Conservation (phyloP, 75 land plant genomes). For the Pseudotsuga menziesii region DNA sequence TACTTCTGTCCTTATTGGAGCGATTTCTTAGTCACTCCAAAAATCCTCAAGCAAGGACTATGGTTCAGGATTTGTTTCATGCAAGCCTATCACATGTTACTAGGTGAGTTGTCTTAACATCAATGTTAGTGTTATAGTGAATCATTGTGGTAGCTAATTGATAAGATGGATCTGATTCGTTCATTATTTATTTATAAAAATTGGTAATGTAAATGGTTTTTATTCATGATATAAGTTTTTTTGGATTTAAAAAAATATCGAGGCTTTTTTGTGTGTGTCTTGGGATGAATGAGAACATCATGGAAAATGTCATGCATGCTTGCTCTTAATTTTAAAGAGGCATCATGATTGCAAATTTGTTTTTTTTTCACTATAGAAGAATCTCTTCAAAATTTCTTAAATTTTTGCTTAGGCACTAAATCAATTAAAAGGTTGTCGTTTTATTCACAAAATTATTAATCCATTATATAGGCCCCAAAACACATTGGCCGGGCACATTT, state of each 20-base stretch:
- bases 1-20: conserved; percentile 79
- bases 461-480: too few relatives aligned
- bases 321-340: background rate
- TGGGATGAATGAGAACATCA: background rate
- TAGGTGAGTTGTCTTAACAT: conserved; percentile 34
- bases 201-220: background rate
- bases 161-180: background rate
- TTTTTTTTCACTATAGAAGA: too few relatives aligned
- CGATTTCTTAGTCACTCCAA: conserved; percentile 62
- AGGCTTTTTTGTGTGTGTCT: background rate
- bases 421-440: too few relatives aligned
- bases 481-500: too few relatives aligned
- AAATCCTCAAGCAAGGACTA: conserved; percentile 50
- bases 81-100: conserved; percentile 86
- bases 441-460: too few relatives aligned
- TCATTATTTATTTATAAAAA: background rate
- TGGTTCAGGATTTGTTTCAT: conserved; percentile 85
- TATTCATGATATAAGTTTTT: too few relatives aligned
- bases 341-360: too few relatives aligned
- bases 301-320: background rate
- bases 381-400: too few relatives aligned
- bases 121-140: background rate
- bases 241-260: too few relatives aligned
- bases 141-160: background rate
- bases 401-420: too few relatives aligned